Evolutionary conservation across 2,329 filamentous ascomycete genomes (phyloP), one percentile per base, ranked within the genome.

Genomic region (Ploettnerulaceae sp.): DNA sequence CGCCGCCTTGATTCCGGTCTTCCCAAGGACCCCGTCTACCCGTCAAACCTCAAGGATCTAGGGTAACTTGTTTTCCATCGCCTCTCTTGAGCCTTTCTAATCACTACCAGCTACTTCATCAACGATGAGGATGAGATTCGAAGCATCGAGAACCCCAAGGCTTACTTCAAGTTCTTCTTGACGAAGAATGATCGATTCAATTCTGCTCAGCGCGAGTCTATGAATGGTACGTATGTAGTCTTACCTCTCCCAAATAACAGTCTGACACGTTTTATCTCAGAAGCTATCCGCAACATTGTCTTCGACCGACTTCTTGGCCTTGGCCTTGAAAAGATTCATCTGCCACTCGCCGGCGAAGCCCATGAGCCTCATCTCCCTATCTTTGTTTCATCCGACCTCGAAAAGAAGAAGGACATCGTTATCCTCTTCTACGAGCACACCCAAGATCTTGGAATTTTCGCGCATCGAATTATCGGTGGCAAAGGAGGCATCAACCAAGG

Each of bases 181-280:
- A 84, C 77, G 62, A 81, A 79, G 57, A 89, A 89, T 64, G 71
- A 77, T n/a, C 81, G 89, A 28, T 75, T 84, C 67, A 95, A 95
- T 64, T 76, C 84, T 31, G 72, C 84, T 15, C 87, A 89, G 58
- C 76, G 83, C 14, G 85, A 85, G 54, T 73, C 81, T 29, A 81
- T 95, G 66, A 84, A 94, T 58, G 68, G 88, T 87, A 64, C 55
- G 71, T 40, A 11, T 9, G 20, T 24, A 31, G 45, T 7, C 18
- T 14, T 17, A 25, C 31, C 14, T 36, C 3, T 18, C 12, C 11
- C 8, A 7, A 37, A 26, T 2, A 4, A 6, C 15, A 4, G 4
- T 25, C 49, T 54, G n/a, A 57, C 21, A 38, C 15, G 34, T 22
- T n/a, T n/a, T n/a, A n/a, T 29, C 26, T 38, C 37, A 89, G 85